Evolutionary conservation across 2,329 filamentous ascomycete species (phyloP).

Genomic region (Colletotrichum lindemuthianum): DNA sequence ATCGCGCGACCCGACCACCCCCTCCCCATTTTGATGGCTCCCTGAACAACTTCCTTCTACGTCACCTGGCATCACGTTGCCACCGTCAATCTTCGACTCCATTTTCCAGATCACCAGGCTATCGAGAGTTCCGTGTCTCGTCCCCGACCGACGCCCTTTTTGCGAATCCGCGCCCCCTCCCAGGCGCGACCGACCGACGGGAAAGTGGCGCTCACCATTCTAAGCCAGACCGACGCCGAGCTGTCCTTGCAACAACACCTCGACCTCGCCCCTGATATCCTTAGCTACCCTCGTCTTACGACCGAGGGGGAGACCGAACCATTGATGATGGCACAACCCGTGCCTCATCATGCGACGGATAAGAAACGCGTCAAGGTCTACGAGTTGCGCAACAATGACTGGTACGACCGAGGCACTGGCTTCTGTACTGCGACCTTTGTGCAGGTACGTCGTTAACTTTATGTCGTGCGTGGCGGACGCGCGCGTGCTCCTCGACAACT

Average conservation of each 20-base stretch:
- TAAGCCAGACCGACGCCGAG: conserved; percentile 63
- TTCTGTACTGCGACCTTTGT: conserved; percentile 86
- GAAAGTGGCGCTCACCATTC: conserved; percentile 66
- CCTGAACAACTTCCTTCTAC: conserved; percentile 34
- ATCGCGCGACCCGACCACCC: conserved; percentile 36
- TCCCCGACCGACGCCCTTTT: conserved; percentile 31
- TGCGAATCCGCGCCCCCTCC: conserved; percentile 33
- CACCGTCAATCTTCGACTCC: conserved; percentile 24
- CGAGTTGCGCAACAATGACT: conserved; percentile 97
- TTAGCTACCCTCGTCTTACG: conserved; percentile 57
- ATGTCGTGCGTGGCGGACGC: conserved; percentile 24
- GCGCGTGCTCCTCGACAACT: conserved; percentile 17
- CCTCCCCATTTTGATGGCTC: conserved; percentile 38
- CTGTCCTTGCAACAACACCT: conserved; percentile 70
- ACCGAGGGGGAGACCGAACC: conserved; percentile 66
- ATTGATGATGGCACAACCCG: conserved; percentile 77
- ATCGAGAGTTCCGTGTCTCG: conserved; percentile 16
- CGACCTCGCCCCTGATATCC: conserved; percentile 63
- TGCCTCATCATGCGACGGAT: conserved; percentile 75
- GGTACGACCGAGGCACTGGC: conserved; percentile 96
- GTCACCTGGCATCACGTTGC: conserved; percentile 35
- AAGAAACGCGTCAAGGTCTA: conserved; percentile 96
- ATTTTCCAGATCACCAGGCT: conserved; percentile 10
- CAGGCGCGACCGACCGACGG: conserved; percentile 35
- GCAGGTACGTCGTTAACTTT: conserved; percentile 65